Evolutionary conservation across 176 grass and related monocot genomes (phyloP).

Genomic region (Ensete ventricosum): DNA sequence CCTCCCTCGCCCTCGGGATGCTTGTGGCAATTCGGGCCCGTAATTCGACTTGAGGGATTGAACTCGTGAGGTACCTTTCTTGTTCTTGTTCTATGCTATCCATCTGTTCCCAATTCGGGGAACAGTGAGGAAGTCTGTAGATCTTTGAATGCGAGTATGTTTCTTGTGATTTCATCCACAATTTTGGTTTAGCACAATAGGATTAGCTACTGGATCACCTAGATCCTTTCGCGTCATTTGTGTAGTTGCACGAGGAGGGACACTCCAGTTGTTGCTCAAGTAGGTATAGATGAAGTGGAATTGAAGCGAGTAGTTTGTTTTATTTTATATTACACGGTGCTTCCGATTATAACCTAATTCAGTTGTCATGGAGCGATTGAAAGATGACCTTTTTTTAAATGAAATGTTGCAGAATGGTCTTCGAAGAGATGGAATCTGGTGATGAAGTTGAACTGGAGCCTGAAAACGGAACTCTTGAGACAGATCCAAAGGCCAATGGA

Average conservation of each 20-base stretch:
- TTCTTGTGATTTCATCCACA: too few species aligned
- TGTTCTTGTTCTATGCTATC: background rate
- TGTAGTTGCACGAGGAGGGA: too few species aligned
- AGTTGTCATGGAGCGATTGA: too few species aligned
- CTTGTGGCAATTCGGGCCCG: background rate
- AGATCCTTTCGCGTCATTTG: too few species aligned
- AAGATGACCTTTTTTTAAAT: constrained; percentile 1
- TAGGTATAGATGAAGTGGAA: background rate
- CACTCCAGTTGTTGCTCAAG: too few species aligned
- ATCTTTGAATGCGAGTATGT: too few species aligned
- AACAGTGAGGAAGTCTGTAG: too few species aligned
- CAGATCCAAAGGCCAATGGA: background rate
- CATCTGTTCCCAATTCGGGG: too few species aligned
- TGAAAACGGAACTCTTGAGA: background rate
- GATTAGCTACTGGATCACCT: too few species aligned
- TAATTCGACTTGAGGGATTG: background rate
- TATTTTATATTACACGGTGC: background rate
- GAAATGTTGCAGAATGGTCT: constrained; percentile 2
- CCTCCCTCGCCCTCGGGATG: background rate
- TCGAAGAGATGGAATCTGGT: constrained; percentile 1
- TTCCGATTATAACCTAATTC: background rate
- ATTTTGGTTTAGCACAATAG: too few species aligned
- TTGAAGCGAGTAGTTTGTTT: background rate
- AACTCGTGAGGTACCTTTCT: background rate
- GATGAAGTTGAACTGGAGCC: background rate